Conservation (phyloP, 2,329 filamentous ascomycete genomes). For the Ophiostoma piceae region DNA sequence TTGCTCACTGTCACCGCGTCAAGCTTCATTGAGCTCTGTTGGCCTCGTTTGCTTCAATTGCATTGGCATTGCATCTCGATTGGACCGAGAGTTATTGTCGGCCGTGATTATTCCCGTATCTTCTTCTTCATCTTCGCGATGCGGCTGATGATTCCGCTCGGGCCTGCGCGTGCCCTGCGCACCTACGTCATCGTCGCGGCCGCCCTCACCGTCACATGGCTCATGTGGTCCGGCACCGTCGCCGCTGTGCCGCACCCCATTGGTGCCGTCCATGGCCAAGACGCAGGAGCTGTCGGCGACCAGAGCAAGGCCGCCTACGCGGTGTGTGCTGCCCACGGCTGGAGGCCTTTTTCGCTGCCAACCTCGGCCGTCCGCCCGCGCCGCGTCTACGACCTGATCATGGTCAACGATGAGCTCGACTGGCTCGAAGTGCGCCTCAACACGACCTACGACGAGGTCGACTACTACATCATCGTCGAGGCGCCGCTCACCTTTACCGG, state of each 20-base stretch:
- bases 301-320: conserved; percentile 8
- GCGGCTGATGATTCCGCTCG: conserved; percentile 17
- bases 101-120: background rate
- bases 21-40: background rate
- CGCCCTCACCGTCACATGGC: conserved; percentile 16
- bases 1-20: background rate
- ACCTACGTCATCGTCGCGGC: conserved; percentile 6
- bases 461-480: conserved; percentile 63
- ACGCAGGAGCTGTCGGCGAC: background rate
- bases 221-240: conserved; percentile 14
- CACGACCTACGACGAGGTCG: conserved; percentile 52
- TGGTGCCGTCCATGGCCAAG: background rate
- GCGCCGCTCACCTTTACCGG: conserved; percentile 54
- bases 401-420: conserved; percentile 60
- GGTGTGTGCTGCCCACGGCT: conserved; percentile 38
- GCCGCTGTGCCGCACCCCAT: conserved; percentile 1
- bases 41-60: background rate
- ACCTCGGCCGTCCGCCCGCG: conserved; percentile 31
- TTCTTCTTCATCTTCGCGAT: background rate
- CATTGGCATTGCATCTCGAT: background rate
- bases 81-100: background rate
- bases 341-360: conserved; percentile 33
- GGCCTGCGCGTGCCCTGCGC: conserved; percentile 17
- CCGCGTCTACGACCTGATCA: conserved; percentile 57
- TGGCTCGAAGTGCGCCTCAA: conserved; percentile 60